Evolutionary conservation across 2,329 filamentous ascomycete genomes (phyloP).

Genomic region (Clarireedia monteithiana): DNA sequence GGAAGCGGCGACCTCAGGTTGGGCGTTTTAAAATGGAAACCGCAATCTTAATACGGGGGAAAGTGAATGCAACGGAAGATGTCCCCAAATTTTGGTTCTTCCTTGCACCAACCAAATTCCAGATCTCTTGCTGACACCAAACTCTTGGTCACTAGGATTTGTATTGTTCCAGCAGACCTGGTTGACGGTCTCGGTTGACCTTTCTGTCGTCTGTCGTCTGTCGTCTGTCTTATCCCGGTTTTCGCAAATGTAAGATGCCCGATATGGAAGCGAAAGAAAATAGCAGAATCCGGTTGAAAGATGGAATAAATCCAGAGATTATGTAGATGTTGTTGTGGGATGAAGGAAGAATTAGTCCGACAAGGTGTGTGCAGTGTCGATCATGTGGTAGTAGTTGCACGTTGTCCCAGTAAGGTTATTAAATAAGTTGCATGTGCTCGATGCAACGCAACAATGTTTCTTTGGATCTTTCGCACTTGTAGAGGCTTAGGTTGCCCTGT

Average conservation of each 20-base stretch:
- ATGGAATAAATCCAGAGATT: too few relatives aligned
- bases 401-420: neutral
- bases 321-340: neutral
- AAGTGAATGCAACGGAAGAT: neutral
- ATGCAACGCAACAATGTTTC: neutral
- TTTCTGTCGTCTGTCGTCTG: too few relatives aligned
- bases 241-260: too few relatives aligned
- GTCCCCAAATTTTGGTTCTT: neutral
- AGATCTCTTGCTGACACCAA: too few relatives aligned
- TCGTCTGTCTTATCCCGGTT: too few relatives aligned
- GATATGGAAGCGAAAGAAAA: too few relatives aligned
- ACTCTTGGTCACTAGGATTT: too few relatives aligned
- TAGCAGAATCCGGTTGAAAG: too few relatives aligned
- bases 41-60: neutral
- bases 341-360: neutral
- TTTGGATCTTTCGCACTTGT: neutral
- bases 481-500: neutral
- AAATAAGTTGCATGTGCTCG: constrained; percentile 1
- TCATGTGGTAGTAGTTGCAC: neutral
- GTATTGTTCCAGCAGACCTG: too few relatives aligned
- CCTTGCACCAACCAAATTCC: neutral
- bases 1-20: neutral
- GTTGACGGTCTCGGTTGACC: too few relatives aligned
- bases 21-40: neutral
- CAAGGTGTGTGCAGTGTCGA: neutral